Percentiles rank a stretch among this genome's conserved stretches.
phyloP scores from a whole-genome alignment of 345 rosid genomes.

The Eucalyptus tenuipes region DNA sequence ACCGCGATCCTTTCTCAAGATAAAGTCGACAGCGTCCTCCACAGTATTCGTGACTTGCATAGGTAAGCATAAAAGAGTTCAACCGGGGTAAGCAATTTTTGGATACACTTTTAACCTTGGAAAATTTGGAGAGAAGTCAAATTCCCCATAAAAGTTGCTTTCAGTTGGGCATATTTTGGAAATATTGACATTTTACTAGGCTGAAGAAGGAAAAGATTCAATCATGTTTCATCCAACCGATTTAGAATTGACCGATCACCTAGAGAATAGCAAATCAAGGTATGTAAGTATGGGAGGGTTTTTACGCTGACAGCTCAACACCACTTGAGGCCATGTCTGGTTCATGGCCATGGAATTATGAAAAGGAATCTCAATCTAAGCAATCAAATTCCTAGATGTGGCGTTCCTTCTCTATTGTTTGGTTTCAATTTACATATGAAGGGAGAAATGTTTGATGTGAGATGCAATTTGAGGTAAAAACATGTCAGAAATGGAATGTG shows the following conservation, averaged over 20 bases:
- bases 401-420: not conserved
- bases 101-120: not conserved
- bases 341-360: not conserved
- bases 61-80: not conserved
- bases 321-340: not conserved
- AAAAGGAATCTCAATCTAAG: too few species aligned
- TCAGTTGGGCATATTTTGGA: not conserved
- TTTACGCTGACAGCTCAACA: not conserved
- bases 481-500: not conserved
- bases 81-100: not conserved
- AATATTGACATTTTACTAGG: not conserved
- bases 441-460: not conserved
- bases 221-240: not conserved
- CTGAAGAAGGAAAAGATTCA: not conserved
- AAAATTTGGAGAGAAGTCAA: not conserved
- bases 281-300: not conserved
- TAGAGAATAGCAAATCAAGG: not conserved
- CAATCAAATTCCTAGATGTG: not conserved
- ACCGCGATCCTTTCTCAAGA: slow-evolving; percentile 33
- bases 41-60: slow-evolving; percentile 65
- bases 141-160: not conserved
- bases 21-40: slow-evolving; percentile 67
- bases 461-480: not conserved
- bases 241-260: not conserved
- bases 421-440: not conserved